These are phyloP conservation scores for Inosperma sp. DNA, from an alignment of 768 basidiomycete genomes.

Conservation along the genomic window DNA sequence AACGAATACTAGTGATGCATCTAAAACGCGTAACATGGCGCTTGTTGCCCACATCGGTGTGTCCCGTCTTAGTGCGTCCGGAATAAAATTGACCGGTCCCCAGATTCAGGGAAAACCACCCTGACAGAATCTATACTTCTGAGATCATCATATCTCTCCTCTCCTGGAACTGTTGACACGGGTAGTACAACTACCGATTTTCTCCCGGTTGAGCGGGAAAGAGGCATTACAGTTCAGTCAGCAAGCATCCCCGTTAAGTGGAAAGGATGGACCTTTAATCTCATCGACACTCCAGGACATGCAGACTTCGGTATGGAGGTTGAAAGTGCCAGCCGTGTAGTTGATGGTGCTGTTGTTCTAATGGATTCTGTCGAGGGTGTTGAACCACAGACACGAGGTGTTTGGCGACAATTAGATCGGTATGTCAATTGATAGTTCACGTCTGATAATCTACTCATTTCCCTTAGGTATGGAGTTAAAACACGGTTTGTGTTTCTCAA, in stretches of 20 bases:
- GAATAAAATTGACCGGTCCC: constrained; percentile 2
- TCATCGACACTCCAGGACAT: constrained; percentile 89
- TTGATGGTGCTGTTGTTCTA: constrained; percentile 84
- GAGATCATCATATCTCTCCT: constrained; percentile 64
- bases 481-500: constrained; percentile 81
- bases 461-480: constrained; percentile 66
- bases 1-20: constrained; percentile 31
- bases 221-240: constrained; percentile 89
- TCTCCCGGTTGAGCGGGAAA: constrained; percentile 81
- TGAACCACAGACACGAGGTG: constrained; percentile 84
- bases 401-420: constrained; percentile 86
- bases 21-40: constrained; percentile 69
- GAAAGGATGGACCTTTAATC: constrained; percentile 81
- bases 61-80: constrained; percentile 16
- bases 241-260: constrained; percentile 87
- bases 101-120: constrained; percentile 89
- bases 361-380: constrained; percentile 91
- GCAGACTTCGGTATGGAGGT: constrained; percentile 98
- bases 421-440: constrained; percentile 28
- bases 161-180: constrained; percentile 80
- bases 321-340: constrained; percentile 85
- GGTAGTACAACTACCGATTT: constrained; percentile 92
- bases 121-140: constrained; percentile 83
- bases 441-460: background rate
- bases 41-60: constrained; percentile 86